Evolutionary conservation across 148 eudicot genomes (phyloP).

Genomic region (Vaccinium myrtillus): DNA sequence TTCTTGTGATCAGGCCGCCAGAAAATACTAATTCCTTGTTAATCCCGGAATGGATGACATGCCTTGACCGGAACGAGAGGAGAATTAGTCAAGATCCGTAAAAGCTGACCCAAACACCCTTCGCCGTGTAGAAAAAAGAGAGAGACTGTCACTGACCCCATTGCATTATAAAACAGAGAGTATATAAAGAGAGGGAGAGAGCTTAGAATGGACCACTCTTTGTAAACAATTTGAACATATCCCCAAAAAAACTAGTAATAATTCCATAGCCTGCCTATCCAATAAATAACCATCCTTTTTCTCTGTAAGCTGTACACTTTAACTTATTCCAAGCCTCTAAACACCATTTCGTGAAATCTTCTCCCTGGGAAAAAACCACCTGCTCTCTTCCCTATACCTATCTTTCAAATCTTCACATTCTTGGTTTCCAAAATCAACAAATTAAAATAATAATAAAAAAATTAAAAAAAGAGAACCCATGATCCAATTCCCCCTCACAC

Average conservation of each 20-base stretch:
- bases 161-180: not conserved
- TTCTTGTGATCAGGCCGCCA: too few species aligned
- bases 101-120: too few species aligned
- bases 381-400: conserved; percentile 30
- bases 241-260: not conserved
- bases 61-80: too few species aligned
- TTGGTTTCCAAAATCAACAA: conserved; percentile 21
- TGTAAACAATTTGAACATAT: not conserved
- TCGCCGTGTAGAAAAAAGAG: not conserved
- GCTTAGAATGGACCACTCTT: not conserved
- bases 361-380: conserved; percentile 20
- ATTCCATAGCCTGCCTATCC: conserved; percentile 10
- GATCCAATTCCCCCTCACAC: conserved; percentile 20
- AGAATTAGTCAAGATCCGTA: too few species aligned
- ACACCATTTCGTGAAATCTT: conserved; percentile 21
- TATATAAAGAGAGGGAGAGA: not conserved
- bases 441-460: conserved; percentile 8
- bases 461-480: not conserved
- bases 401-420: conserved; percentile 30
- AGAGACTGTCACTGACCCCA: not conserved
- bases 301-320: conserved; percentile 36
- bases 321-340: conserved; percentile 28
- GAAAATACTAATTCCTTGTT: too few species aligned
- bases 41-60: too few species aligned
- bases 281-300: conserved; percentile 13